Evolutionary conservation across 2,329 filamentous ascomycete genomes (phyloP).

Genomic region (Periconia digitata): DNA sequence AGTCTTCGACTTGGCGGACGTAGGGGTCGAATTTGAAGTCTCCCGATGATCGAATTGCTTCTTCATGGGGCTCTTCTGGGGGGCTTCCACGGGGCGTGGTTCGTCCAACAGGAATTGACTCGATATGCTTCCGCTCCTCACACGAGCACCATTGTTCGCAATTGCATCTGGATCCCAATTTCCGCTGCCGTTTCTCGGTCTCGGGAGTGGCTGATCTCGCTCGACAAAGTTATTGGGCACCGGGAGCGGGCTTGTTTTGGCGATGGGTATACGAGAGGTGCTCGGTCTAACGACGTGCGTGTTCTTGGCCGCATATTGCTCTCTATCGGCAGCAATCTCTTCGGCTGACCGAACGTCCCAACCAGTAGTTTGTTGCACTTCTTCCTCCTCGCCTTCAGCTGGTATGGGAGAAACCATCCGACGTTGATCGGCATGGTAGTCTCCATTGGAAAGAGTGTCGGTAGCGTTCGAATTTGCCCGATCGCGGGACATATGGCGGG

Average conservation of each 20-base stretch:
- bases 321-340: conserved; percentile 65
- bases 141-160: conserved; percentile 63
- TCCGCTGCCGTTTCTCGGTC: conserved; percentile 59
- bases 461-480: conserved; percentile 36
- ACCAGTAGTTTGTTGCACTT: conserved; percentile 11
- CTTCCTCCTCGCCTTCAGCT: conserved; percentile 47
- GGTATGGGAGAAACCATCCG: conserved; percentile 42
- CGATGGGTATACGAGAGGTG: conserved; percentile 82
- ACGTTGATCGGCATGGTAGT: conserved; percentile 31
- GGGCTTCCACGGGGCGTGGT: conserved; percentile 27
- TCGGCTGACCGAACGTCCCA: conserved; percentile 79
- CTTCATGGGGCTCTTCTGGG: conserved; percentile 17
- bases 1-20: conserved; percentile 41
- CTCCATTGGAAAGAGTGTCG: conserved; percentile 24
- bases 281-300: conserved; percentile 56
- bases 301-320: conserved; percentile 45
- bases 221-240: conserved; percentile 73
- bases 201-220: conserved; percentile 67
- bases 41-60: conserved; percentile 7
- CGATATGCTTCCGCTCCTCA: conserved; percentile 68
- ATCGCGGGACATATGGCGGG: conserved; percentile 22
- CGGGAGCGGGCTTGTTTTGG: conserved; percentile 76
- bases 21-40: conserved; percentile 27
- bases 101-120: conserved; percentile 58
- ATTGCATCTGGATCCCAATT: conserved; percentile 63